These are phyloP conservation scores for Rhytidiadelphus loreus DNA, from an alignment of 225 moss, liverwort and hornwort genomes.

Conservation along the genomic window DNA sequence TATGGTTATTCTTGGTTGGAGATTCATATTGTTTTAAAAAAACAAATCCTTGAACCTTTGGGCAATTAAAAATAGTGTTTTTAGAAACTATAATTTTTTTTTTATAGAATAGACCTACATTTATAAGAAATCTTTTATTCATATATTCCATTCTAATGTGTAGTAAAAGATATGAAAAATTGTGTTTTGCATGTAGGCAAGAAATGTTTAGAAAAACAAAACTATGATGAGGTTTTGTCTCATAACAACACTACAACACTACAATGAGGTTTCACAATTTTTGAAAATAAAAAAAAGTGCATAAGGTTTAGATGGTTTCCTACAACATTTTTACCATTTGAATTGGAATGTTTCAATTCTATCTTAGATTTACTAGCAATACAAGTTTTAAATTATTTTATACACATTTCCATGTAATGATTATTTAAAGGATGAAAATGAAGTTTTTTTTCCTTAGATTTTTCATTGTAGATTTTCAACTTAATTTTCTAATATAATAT, in stretches of 20 bases:
- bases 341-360: background rate
- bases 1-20: background rate
- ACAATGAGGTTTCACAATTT: background rate
- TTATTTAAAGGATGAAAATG: background rate
- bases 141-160: background rate
- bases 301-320: background rate
- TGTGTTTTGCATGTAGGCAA: fast-evolving
- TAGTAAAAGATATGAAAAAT: background rate
- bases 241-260: background rate
- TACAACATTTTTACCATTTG: background rate
- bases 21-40: too few species aligned
- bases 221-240: too few species aligned
- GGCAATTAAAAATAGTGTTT: background rate
- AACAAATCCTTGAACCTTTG: background rate
- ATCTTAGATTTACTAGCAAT: background rate
- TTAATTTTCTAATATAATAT: background rate
- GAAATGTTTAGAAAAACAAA: background rate
- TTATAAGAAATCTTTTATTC: too few species aligned
- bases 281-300: background rate
- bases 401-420: background rate
- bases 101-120: too few species aligned
- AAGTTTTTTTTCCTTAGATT: background rate
- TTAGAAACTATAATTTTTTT: fast-evolving
- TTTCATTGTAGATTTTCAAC: background rate
- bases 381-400: background rate